Evolutionary conservation across 1,284 basidiomycete genomes (phyloP).

Genomic region (Malassezia cuniculi): DNA sequence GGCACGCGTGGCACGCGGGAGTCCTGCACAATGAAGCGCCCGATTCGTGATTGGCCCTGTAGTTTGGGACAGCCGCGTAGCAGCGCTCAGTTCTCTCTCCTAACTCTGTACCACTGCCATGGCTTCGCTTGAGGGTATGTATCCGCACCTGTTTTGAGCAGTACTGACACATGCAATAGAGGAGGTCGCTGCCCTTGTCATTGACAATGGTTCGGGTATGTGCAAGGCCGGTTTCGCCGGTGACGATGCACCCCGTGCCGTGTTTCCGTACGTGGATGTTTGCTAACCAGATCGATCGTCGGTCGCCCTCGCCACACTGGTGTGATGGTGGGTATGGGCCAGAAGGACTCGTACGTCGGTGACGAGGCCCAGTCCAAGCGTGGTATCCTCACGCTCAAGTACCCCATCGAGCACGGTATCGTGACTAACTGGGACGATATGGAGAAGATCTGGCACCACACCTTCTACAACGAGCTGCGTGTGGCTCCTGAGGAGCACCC

Average conservation of each 20-base stretch:
- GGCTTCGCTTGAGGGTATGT: too few relatives aligned
- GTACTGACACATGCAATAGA: conserved; percentile 18
- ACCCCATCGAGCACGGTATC: conserved; percentile 54
- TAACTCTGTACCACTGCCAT: too few relatives aligned
- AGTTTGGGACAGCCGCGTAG: too few relatives aligned
- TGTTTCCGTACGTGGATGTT: conserved; percentile 52
- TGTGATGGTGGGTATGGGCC: conserved; percentile 61
- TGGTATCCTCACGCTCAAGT: conserved; percentile 78
- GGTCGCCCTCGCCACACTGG: conserved; percentile 82
- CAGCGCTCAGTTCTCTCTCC: too few relatives aligned
- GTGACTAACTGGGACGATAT: conserved; percentile 72
- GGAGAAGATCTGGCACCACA: conserved; percentile 45
- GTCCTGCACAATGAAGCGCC: too few relatives aligned
- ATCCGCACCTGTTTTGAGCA: too few relatives aligned
- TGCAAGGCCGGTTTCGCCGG: conserved; percentile 54
- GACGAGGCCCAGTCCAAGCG: conserved; percentile 91
- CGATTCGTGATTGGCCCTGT: too few relatives aligned
- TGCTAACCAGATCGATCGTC: conserved; percentile 59
- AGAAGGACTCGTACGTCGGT: conserved; percentile 47
- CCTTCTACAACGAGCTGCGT: conserved; percentile 50
- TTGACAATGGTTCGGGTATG: conserved; percentile 46
- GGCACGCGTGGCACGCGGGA: too few relatives aligned
- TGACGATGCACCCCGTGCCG: conserved; percentile 64
- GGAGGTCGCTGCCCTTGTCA: conserved; percentile 46
- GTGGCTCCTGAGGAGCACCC: conserved; percentile 69